A percentile compares a stretch with the other conserved stretches of the same genome.
Conservation (phyloP, 768 basidiomycete species). For the Xerocomellus amylosporus region DNA sequence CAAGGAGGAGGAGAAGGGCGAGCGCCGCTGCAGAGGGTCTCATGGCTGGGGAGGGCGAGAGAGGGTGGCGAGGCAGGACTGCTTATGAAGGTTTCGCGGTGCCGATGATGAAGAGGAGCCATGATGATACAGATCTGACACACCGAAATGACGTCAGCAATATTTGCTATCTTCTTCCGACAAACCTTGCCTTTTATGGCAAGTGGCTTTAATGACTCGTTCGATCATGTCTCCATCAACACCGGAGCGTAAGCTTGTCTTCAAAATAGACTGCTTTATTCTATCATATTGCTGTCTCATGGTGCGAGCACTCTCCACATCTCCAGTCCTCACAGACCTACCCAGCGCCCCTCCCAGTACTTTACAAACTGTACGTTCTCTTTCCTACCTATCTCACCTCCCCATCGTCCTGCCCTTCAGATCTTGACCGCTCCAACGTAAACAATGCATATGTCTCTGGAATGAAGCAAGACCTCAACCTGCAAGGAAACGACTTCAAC, state of each 20-base stretch:
- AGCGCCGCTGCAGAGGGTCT: neutral
- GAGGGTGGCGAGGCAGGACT: neutral
- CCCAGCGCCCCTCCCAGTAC: constrained; percentile 40
- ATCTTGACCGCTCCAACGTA: constrained; percentile 67
- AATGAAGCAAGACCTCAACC: constrained; percentile 68
- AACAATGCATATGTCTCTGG: constrained; percentile 77
- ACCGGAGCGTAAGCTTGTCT: constrained; percentile 48
- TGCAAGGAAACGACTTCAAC: constrained; percentile 65
- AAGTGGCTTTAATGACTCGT: no score
- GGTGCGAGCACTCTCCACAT: constrained; percentile 35
- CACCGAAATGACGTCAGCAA: constrained; percentile 12
- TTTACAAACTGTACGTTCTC: constrained; percentile 57
- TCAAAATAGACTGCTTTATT: constrained; percentile 67
- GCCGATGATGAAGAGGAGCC: neutral
- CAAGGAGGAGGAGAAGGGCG: constrained; percentile 6
- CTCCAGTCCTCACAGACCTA: constrained; percentile 4
- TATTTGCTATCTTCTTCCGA: neutral
- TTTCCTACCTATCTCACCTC: no score
- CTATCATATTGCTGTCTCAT: constrained; percentile 70
- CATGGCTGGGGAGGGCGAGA: constrained; percentile 1
- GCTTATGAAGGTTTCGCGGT: constrained; percentile 10
- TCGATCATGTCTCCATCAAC: no score
- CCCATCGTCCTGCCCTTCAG: constrained; percentile 29
- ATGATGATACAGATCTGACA: constrained; percentile 1
- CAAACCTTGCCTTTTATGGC: neutral